Evolutionary conservation across 106 monocot genomes (phyloP), one percentile per base, ranked within the genome.

Genomic region (Platanthera zijinensis): DNA sequence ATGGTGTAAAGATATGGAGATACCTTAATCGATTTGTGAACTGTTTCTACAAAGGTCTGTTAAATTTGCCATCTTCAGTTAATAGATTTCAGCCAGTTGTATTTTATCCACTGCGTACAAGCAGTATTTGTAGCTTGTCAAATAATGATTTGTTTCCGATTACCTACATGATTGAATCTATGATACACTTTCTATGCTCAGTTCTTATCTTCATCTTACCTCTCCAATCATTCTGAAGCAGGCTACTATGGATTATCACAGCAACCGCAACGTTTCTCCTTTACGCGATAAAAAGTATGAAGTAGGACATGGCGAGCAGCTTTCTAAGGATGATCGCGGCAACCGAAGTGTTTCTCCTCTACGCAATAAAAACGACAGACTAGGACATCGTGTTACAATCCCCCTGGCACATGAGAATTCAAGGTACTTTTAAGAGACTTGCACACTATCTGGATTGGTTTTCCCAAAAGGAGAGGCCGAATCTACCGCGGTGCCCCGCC

Each of bases 301-400:
- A 17, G 28, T 11, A 6, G 70, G 6, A 17, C 70, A 48, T 39
- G 7, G 47, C 17, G 13, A 15, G 12, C 80, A 75, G 68, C 46
- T 7, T 48, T 4, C 51, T 45, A 54, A 21, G 48, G 75, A 75
- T 8, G 50, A 30, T 48, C 74, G 68, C 32, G 22, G 47, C 9
- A 85, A 74, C 22, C 83, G 82, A 82, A 91, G 87, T 75, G 63
- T 80, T 69, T 89, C 94, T 80, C 94, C 90, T 67, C 74, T 94
- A n/a, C 84, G 72, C 52, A 77, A 83, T 28, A 81, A 84, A 83
- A 81, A 83, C 71, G 48, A 72, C 51, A 66, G 74, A 9, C 49
- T 47, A 46, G 74, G 81, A 80, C 79, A 72, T 2, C 67, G 56
- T 1, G 22, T 79, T 62, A 67, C 77, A 13, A 75, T 81, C 83